These are phyloP conservation scores for Saksenaea oblongispora DNA, from an alignment of 371 early-diverging fungal genomes.

Conservation along the genomic window DNA sequence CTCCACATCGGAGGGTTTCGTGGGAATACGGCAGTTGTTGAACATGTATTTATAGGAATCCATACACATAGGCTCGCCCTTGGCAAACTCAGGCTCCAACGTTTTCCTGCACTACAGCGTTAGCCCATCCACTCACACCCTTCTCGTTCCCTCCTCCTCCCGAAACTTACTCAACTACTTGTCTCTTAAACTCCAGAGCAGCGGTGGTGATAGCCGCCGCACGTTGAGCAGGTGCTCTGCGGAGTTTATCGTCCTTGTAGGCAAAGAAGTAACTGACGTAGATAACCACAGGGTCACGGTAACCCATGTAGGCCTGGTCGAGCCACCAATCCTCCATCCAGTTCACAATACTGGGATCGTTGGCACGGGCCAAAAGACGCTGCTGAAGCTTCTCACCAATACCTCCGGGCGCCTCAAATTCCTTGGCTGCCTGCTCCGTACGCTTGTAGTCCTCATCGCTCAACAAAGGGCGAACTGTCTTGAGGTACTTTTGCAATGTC, in stretches of 20 bases:
- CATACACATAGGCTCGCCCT: constrained; percentile 83
- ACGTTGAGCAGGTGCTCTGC: constrained; percentile 76
- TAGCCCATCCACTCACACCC: constrained; percentile 7
- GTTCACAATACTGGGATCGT: constrained; percentile 68
- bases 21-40: constrained; percentile 92
- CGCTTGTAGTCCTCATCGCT: constrained; percentile 70
- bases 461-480: constrained; percentile 76
- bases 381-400: constrained; percentile 82
- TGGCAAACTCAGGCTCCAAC: constrained; percentile 85
- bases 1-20: constrained; percentile 81
- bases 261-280: constrained; percentile 86
- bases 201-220: constrained; percentile 89
- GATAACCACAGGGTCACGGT: constrained; percentile 93
- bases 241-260: constrained; percentile 81
- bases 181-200: constrained; percentile 83
- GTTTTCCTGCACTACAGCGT: constrained; percentile 58
- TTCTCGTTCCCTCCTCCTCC: not conserved
- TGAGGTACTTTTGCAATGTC: constrained; percentile 80
- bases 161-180: constrained; percentile 65
- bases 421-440: constrained; percentile 71
- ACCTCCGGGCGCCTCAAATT: constrained; percentile 84
- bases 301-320: constrained; percentile 89
- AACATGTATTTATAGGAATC: constrained; percentile 95
- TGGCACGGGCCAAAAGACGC: constrained; percentile 73
- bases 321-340: constrained; percentile 98